Evolutionary conservation across 345 rosid genomes (phyloP).

Genomic region (Pistacia vera): DNA sequence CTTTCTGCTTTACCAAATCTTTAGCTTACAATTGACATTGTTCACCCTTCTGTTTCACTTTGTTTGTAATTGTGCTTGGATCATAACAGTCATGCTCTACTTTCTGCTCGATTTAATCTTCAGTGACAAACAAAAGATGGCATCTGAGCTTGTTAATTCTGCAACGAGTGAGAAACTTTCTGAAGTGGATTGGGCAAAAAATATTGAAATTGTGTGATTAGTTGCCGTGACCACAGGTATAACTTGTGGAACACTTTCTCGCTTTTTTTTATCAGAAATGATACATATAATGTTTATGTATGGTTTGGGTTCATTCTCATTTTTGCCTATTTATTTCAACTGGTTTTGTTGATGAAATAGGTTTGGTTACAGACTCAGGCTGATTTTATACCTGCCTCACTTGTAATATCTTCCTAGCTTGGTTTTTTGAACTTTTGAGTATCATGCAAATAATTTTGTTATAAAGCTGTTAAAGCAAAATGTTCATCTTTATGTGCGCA

Average conservation of each 20-base stretch:
- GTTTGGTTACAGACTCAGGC: neutral
- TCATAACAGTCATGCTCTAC: neutral
- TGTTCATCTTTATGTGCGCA: neutral
- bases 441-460: neutral
- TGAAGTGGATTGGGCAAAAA: constrained; percentile 89
- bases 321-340: neutral
- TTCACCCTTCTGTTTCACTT: neutral
- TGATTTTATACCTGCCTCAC: neutral
- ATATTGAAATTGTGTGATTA: constrained; percentile 86
- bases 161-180: constrained; percentile 87
- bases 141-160: constrained; percentile 80
- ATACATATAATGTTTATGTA: neutral
- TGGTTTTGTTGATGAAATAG: neutral
- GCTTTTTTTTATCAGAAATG: neutral
- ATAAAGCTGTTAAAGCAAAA: neutral
- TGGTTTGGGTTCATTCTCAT: neutral
- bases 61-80: neutral
- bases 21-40: neutral
- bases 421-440: neutral
- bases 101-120: neutral
- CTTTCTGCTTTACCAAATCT: constrained; percentile 1
- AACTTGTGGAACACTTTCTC: neutral
- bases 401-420: neutral
- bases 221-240: constrained; percentile 81
- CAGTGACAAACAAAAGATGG: constrained; percentile 50